These are phyloP conservation scores for Colletotrichum sp. DNA, from an alignment of 2,329 filamentous ascomycete genomes.

Conservation along the genomic window DNA sequence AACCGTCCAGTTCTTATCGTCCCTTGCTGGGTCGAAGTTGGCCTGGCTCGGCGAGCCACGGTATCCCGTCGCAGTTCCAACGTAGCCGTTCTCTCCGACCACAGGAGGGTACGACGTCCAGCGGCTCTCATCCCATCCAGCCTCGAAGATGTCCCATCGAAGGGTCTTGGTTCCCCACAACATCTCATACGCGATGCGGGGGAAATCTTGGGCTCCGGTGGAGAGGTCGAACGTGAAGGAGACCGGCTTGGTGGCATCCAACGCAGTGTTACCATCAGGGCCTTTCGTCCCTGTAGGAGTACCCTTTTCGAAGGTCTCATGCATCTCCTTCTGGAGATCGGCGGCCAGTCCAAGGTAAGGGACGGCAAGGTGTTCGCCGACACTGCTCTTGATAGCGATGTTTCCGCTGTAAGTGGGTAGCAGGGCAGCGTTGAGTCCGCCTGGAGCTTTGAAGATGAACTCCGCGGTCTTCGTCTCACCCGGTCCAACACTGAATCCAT, in stretches of 20 bases:
- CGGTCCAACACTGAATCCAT: background rate
- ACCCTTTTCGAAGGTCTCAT: background rate
- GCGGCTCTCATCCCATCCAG: constrained; percentile 39
- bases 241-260: background rate
- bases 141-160: constrained; percentile 41
- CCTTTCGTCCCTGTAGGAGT: constrained; percentile 6
- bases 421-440: constrained; percentile 18
- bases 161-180: constrained; percentile 22
- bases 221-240: constrained; percentile 29
- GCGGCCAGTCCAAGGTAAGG: constrained; percentile 30
- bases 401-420: constrained; percentile 40
- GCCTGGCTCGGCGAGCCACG: background rate
- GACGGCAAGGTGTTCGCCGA: constrained; percentile 35
- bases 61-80: constrained; percentile 27
- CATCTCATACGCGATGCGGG: constrained; percentile 25
- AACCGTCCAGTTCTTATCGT: constrained; percentile 25
- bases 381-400: constrained; percentile 32
- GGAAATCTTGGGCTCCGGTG: constrained; percentile 27
- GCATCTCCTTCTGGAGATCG: background rate
- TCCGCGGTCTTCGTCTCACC: background rate
- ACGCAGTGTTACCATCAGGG: background rate
- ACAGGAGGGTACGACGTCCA: constrained; percentile 46
- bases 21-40: constrained; percentile 28
- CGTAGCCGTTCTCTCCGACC: constrained; percentile 39
- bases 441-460: background rate